phyloP scores from a whole-genome alignment of 1,139 yeast genomes.

The Trichomonascaceae sp. region DNA sequence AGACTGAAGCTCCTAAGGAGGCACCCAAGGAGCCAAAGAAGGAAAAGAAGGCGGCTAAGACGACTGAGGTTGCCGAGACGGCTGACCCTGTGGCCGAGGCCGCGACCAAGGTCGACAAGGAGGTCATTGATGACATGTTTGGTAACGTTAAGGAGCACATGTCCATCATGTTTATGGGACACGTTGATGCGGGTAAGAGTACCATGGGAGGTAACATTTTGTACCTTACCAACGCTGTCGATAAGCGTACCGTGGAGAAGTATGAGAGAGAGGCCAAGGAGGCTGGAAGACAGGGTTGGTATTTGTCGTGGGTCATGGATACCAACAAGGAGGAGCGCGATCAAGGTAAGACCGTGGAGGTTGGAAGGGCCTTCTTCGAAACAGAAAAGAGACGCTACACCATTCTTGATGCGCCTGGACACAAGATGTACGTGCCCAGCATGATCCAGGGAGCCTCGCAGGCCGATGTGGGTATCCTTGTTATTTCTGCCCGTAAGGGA shows the following conservation, averaged over 20 bases:
- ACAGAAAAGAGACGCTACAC: conserved; percentile 97
- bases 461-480: conserved; percentile 95
- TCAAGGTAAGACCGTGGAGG: conserved; percentile 98
- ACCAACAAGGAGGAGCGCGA: conserved; percentile 97
- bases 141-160: conserved; percentile 63
- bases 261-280: conserved; percentile 98
- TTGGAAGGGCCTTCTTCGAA: conserved; percentile 94
- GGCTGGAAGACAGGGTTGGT: conserved; percentile 99
- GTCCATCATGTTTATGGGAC: conserved; percentile 97
- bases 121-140: conserved; percentile 78
- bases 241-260: conserved; percentile 97
- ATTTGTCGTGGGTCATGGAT: conserved; percentile 98
- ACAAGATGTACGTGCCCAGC: conserved; percentile 94
- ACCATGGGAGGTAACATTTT: conserved; percentile 98
- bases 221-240: conserved; percentile 90
- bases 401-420: conserved; percentile 98
- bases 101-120: conserved; percentile 57
- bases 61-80: conserved; percentile 16
- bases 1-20: conserved; percentile 15
- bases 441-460: conserved; percentile 99
- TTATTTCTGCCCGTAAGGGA: conserved; percentile 96
- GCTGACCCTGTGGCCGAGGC: conserved; percentile 15
- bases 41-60: conserved; percentile 28
- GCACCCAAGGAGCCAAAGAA: conserved; percentile 20
- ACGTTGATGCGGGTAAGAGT: conserved; percentile 98